Percentiles rank a stretch among this genome's conserved stretches.
phyloP scores from a whole-genome alignment of 805 yeast genomes.

The Candida sanyiensis region DNA sequence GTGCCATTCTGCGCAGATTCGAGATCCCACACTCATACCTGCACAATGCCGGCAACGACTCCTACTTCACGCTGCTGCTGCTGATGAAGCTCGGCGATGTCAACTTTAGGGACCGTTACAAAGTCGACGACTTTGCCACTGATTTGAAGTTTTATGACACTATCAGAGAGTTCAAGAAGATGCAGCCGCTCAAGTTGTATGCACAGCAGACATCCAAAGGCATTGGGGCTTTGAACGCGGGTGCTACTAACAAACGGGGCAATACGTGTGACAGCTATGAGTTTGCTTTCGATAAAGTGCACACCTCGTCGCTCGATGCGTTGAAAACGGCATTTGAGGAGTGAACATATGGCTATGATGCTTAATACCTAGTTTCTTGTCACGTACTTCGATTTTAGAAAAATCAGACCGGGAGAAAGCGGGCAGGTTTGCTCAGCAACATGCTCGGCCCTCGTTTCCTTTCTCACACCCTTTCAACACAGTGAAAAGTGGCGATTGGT shows the following conservation, averaged over 20 bases:
- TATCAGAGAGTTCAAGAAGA: not conserved
- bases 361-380: too few species aligned
- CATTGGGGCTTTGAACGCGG: too few species aligned
- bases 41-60: slow-evolving; percentile 67
- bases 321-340: not conserved
- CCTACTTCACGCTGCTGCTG: slow-evolving; percentile 48
- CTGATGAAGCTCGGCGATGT: slow-evolving; percentile 42
- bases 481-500: too few species aligned
- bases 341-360: not conserved
- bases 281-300: slow-evolving; percentile 2
- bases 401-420: too few species aligned
- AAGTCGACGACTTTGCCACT: not conserved
- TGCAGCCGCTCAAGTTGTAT: not conserved
- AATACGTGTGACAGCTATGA: not conserved
- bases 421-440: too few species aligned
- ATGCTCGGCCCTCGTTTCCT: too few species aligned
- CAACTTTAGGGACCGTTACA: not conserved
- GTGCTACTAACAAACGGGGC: too few species aligned
- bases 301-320: not conserved
- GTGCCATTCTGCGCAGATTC: slow-evolving; percentile 38
- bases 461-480: too few species aligned
- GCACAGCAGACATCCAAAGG: not conserved
- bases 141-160: slow-evolving; percentile 1
- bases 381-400: too few species aligned
- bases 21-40: slow-evolving; percentile 48